Conservation (phyloP, 78 protist species). For the Anaeramoeba ignava region DNA sequence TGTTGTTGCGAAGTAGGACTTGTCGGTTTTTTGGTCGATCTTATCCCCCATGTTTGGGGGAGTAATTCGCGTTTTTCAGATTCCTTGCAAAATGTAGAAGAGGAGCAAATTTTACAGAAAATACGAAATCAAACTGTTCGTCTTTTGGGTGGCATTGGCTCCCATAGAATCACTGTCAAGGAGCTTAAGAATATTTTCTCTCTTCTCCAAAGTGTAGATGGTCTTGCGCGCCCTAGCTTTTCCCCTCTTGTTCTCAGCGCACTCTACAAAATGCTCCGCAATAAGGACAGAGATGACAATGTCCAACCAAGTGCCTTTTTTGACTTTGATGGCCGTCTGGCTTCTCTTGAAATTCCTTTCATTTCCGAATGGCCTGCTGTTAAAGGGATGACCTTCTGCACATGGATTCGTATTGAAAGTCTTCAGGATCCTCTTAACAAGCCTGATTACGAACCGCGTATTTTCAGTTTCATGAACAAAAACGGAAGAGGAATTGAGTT, state of each 20-base stretch:
- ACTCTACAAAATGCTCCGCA: not conserved
- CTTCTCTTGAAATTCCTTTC: slow-evolving; percentile 10
- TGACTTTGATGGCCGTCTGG: slow-evolving; percentile 22
- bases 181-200: not conserved
- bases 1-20: not conserved
- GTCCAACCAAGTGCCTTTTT: not conserved
- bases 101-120: not conserved
- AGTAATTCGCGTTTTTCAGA: too few species aligned
- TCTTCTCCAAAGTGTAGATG: not conserved
- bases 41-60: not conserved
- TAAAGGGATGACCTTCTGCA: slow-evolving; percentile 15
- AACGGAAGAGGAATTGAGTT: not conserved
- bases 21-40: not conserved
- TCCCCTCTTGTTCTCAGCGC: too few species aligned
- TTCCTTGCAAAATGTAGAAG: not conserved
- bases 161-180: not conserved
- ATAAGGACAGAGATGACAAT: not conserved
- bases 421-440: not conserved
- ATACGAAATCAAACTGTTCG: too few species aligned
- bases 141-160: not conserved
- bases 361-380: not conserved
- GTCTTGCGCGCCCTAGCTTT: not conserved
- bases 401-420: slow-evolving; percentile 22
- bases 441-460: not conserved
- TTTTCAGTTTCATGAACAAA: not conserved